Evolutionary conservation across 768 basidiomycete species (phyloP).

Genomic region (Boletus subparvulus): DNA sequence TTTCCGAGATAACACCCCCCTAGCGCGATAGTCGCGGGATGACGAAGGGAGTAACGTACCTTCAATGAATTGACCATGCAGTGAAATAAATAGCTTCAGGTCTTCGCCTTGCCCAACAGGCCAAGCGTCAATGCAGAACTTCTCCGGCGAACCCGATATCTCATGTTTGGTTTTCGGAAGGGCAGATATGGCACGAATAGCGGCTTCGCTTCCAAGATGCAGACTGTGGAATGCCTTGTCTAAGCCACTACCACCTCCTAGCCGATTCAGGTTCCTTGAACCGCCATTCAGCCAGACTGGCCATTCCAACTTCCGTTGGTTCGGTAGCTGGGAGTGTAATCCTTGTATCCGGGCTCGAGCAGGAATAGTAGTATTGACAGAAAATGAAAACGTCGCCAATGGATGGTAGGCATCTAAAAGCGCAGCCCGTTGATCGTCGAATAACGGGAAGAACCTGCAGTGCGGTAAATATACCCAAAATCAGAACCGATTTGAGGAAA

Average conservation of each 20-base stretch:
- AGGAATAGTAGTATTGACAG: conserved; percentile 81
- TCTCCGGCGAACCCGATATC: conserved; percentile 70
- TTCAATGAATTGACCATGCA: conserved; percentile 93
- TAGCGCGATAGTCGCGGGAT: conserved; percentile 11
- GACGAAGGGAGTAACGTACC: conserved; percentile 48
- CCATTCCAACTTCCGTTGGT: conserved; percentile 86
- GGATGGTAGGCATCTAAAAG: conserved; percentile 78
- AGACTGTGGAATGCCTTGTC: conserved; percentile 65
- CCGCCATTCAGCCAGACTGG: conserved; percentile 56
- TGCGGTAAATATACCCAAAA: conserved; percentile 6
- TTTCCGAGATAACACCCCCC: conserved; percentile 8
- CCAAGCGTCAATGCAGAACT: conserved; percentile 87
- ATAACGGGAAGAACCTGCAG: conserved; percentile 77
- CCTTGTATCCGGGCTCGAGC: conserved; percentile 73
- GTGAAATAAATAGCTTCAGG: conserved; percentile 59
- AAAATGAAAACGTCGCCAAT: conserved; percentile 88
- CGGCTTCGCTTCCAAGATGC: conserved; percentile 67
- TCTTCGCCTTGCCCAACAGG: conserved; percentile 62
- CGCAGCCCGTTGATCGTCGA: conserved; percentile 70
- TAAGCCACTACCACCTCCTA: conserved; percentile 57
- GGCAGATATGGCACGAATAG: conserved; percentile 54
- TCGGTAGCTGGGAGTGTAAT: conserved; percentile 67
- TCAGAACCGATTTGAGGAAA: conserved; percentile 1
- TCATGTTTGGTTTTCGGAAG: conserved; percentile 85
- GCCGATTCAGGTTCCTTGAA: conserved; percentile 78